phyloP scores from a whole-genome alignment of 208 protist genomes.

The Porcisia hertigi region DNA sequence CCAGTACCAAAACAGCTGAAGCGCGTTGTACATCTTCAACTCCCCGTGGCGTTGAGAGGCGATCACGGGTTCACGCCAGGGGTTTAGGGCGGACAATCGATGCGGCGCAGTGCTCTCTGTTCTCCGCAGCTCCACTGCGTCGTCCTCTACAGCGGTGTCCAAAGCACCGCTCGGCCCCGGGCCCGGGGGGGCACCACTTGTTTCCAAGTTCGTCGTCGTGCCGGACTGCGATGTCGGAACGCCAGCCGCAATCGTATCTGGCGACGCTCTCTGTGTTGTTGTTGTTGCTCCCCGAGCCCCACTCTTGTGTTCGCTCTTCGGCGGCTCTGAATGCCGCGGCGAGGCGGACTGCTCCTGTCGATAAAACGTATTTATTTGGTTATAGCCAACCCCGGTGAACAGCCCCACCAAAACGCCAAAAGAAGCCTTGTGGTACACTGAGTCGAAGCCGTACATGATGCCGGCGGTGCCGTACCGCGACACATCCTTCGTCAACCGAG shows the following conservation, averaged over 20 bases:
- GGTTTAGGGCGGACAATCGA: background rate
- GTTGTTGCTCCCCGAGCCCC: background rate
- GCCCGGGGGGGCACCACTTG: background rate
- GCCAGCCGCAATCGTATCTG: background rate
- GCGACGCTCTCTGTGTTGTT: background rate
- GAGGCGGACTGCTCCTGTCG: conserved; percentile 11
- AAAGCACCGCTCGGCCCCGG: background rate
- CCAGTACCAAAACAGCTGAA: conserved; percentile 38
- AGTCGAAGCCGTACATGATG: conserved; percentile 46
- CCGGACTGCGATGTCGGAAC: background rate
- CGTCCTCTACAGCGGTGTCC: background rate
- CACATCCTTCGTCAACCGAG: background rate
- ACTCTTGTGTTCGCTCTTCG: background rate
- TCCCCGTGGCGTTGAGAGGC: conserved; percentile 16
- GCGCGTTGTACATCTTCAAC: conserved; percentile 22
- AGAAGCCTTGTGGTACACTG: conserved; percentile 37
- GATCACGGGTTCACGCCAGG: background rate
- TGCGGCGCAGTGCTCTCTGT: background rate
- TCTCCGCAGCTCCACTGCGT: background rate
- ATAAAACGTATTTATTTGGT: conserved; percentile 20
- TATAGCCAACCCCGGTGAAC: conserved; percentile 38
- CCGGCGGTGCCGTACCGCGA: conserved; percentile 6
- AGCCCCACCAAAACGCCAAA: conserved; percentile 47
- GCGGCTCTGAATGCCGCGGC: background rate
- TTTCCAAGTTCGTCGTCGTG: background rate